Percentiles rank a stretch among this genome's conserved stretches.
Evolutionary conservation across 2,329 filamentous ascomycete species (phyloP).

Genomic region (Aspergillus ochraceoroseus): DNA sequence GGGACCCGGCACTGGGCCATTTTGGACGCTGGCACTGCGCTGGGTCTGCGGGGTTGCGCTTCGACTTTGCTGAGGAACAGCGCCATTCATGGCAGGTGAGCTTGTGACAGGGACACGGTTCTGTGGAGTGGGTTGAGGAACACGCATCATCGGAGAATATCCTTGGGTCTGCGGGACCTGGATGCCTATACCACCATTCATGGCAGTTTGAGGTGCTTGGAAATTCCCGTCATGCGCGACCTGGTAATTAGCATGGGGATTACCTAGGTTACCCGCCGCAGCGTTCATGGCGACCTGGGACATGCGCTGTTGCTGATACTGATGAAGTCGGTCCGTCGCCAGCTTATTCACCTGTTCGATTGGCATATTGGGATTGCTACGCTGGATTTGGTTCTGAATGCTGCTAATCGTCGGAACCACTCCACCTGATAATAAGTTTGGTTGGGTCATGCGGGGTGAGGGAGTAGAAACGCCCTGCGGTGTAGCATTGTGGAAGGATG

Average conservation of each 20-base stretch:
- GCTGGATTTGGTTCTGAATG: constrained; percentile 51
- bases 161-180: constrained; percentile 48
- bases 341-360: constrained; percentile 52
- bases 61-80: constrained; percentile 40
- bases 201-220: constrained; percentile 31
- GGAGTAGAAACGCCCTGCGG: constrained; percentile 41
- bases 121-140: constrained; percentile 46
- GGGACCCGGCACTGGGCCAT: constrained; percentile 34
- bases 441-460: constrained; percentile 47
- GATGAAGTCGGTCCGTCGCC: constrained; percentile 49
- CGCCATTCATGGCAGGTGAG: constrained; percentile 45
- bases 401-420: constrained; percentile 53
- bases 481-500: constrained; percentile 40
- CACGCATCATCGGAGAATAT: constrained; percentile 52
- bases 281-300: constrained; percentile 52
- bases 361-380: constrained; percentile 49
- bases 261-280: constrained; percentile 46
- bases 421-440: constrained; percentile 50
- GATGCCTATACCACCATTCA: constrained; percentile 38
- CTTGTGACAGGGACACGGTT: constrained; percentile 38
- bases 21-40: constrained; percentile 43
- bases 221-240: constrained; percentile 39
- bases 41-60: constrained; percentile 47
- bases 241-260: constrained; percentile 40
- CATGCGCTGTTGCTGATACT: constrained; percentile 46